phyloP scores from a whole-genome alignment of 305 asterid species.

The Fraxinus albicans region DNA sequence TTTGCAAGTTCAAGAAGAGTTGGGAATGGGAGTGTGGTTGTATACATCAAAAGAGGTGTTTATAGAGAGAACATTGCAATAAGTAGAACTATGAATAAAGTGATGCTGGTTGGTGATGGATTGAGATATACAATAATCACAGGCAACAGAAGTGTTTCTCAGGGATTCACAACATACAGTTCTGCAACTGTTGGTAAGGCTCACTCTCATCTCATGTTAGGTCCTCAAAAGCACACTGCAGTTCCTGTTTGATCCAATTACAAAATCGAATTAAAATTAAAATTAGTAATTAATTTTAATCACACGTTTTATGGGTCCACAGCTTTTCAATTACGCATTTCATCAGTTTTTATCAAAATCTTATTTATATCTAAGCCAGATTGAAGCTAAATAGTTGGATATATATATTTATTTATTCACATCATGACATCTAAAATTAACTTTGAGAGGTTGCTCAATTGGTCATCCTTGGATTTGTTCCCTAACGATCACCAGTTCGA shows the following conservation, averaged over 20 bases:
- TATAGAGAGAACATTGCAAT: conserved; percentile 58
- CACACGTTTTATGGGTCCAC: too few relatives aligned
- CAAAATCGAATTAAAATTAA: too few relatives aligned
- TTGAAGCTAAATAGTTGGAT: too few relatives aligned
- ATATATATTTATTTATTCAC: not conserved
- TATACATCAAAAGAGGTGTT: conserved; percentile 68
- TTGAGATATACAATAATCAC: conserved; percentile 57
- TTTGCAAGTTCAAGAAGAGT: conserved; percentile 36
- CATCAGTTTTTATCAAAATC: not conserved
- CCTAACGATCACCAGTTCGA: too few relatives aligned
- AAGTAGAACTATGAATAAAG: conserved; percentile 45
- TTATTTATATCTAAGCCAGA: too few relatives aligned
- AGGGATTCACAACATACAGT: conserved; percentile 67
- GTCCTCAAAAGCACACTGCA: too few relatives aligned
- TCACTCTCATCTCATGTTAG: too few relatives aligned
- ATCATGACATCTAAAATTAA: not conserved
- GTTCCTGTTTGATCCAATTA: too few relatives aligned
- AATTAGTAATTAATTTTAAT: too few relatives aligned
- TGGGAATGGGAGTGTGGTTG: conserved; percentile 47
- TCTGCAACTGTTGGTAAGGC: conserved; percentile 74
- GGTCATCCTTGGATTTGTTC: too few relatives aligned
- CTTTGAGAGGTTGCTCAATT: too few relatives aligned
- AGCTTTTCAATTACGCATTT: too few relatives aligned
- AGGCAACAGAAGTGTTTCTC: conserved; percentile 56
- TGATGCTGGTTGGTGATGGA: conserved; percentile 77